Percentiles rank a stretch among this genome's conserved stretches.
phyloP scores from a whole-genome alignment of 805 yeast species.

The Saccharomycopsis lassenensis region DNA sequence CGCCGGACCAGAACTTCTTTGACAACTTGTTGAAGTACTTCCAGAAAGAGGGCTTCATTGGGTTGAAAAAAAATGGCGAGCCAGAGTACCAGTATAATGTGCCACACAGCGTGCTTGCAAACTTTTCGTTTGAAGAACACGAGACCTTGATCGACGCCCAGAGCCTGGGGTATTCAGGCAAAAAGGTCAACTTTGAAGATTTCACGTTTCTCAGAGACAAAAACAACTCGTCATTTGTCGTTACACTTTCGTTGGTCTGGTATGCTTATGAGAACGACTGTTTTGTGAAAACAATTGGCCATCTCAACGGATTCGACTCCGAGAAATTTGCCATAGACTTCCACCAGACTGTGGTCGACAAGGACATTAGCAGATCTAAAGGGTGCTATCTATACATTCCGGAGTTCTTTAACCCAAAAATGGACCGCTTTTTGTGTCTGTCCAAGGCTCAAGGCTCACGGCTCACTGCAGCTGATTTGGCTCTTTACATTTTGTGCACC shows the following conservation, averaged over 20 bases:
- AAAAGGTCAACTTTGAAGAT: slow-evolving; percentile 4
- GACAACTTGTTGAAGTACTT: slow-evolving; percentile 11
- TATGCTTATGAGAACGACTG: slow-evolving; percentile 11
- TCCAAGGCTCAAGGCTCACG: slow-evolving; percentile 2
- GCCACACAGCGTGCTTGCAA: slow-evolving; percentile 13
- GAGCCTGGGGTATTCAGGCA: not conserved
- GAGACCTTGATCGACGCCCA: slow-evolving; percentile 6
- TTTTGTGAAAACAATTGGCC: slow-evolving; percentile 9
- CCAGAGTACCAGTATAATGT: slow-evolving; percentile 1
- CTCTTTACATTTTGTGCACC: too few relatives aligned
- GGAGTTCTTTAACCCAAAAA: not conserved
- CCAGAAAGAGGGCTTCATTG: slow-evolving; percentile 14
- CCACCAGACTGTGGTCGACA: too few relatives aligned
- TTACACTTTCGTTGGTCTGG: slow-evolving; percentile 7
- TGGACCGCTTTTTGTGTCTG: slow-evolving; percentile 1
- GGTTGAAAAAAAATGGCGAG: slow-evolving; percentile 1
- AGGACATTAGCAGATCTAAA: too few relatives aligned
- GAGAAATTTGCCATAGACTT: slow-evolving; percentile 1
- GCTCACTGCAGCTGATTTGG: too few relatives aligned
- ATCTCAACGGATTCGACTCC: not conserved
- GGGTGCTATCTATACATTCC: not conserved
- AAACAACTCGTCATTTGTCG: slow-evolving; percentile 1
- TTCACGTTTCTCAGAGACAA: slow-evolving; percentile 3
- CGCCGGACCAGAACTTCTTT: slow-evolving; percentile 5
- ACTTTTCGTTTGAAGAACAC: slow-evolving; percentile 14